Evolutionary conservation across 768 basidiomycete species (phyloP).

Genomic region (Suillus lakei): DNA sequence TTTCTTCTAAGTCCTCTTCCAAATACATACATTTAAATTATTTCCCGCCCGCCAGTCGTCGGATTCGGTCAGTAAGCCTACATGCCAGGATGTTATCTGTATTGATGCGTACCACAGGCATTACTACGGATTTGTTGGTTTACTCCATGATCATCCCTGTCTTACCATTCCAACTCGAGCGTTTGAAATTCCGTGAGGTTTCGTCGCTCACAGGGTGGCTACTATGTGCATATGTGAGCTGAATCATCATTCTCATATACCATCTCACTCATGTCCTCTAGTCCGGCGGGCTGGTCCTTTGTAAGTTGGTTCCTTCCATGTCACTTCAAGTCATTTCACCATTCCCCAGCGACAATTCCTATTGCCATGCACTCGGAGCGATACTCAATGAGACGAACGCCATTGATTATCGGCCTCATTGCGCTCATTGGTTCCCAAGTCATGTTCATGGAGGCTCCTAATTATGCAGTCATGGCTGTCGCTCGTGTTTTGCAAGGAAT

Average conservation of each 20-base stretch:
- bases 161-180: constrained; percentile 64
- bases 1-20: too few species aligned
- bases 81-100: not conserved
- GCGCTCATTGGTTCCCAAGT: constrained; percentile 58
- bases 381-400: constrained; percentile 48
- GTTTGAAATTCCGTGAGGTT: constrained; percentile 47
- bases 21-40: constrained; percentile 8
- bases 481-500: constrained; percentile 65
- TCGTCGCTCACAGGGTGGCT: constrained; percentile 64
- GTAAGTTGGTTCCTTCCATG: constrained; percentile 36
- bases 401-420: constrained; percentile 55
- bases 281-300: constrained; percentile 61
- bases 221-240: constrained; percentile 59
- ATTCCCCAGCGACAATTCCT: constrained; percentile 54
- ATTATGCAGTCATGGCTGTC: constrained; percentile 58
- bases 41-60: constrained; percentile 40
- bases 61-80: constrained; percentile 45
- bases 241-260: not conserved
- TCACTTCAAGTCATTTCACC: not conserved
- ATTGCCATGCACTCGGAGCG: constrained; percentile 60
- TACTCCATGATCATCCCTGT: constrained; percentile 69
- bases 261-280: constrained; percentile 26
- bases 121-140: constrained; percentile 57
- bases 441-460: constrained; percentile 66
- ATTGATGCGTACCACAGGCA: constrained; percentile 27